phyloP scores from a whole-genome alignment of 345 rosid species.

The Camelina neglecta region DNA sequence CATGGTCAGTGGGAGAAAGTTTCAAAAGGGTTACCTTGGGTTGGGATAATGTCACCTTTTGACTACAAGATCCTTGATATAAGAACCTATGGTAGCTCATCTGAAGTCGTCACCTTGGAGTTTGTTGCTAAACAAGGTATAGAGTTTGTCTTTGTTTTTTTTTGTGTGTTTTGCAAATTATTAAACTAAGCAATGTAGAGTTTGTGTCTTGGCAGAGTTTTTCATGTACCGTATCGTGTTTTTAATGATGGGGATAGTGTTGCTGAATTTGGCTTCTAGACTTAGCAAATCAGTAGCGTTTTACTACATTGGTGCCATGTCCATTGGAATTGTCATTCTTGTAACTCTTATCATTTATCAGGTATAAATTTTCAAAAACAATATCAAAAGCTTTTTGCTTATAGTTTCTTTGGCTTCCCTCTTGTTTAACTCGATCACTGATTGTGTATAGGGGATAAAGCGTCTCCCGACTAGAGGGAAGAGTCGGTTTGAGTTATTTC shows the following conservation, averaged over 20 bases:
- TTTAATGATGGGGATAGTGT: conserved; percentile 56
- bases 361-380: conserved; percentile 42
- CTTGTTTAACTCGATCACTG: background rate
- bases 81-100: conserved; percentile 49
- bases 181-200: background rate
- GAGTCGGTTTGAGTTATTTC: conserved; percentile 64
- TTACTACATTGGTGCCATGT: conserved; percentile 78
- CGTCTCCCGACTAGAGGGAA: conserved; percentile 72
- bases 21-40: conserved; percentile 66
- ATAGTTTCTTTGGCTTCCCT: background rate
- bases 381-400: background rate
- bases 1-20: conserved; percentile 72
- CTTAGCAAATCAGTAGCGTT: conserved; percentile 70
- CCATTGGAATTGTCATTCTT: conserved; percentile 75
- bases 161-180: conserved; percentile 17
- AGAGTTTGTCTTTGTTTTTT: background rate
- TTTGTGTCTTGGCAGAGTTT: conserved; percentile 54
- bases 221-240: conserved; percentile 63
- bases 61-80: conserved; percentile 75
- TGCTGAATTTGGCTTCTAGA: conserved; percentile 61
- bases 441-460: conserved; percentile 74
- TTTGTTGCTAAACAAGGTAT: conserved; percentile 68
- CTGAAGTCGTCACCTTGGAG: conserved; percentile 49
- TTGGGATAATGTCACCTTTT: conserved; percentile 74
- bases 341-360: conserved; percentile 69